Conservation (phyloP, 1,139 yeast genomes). For the Taphrina deformans region DNA sequence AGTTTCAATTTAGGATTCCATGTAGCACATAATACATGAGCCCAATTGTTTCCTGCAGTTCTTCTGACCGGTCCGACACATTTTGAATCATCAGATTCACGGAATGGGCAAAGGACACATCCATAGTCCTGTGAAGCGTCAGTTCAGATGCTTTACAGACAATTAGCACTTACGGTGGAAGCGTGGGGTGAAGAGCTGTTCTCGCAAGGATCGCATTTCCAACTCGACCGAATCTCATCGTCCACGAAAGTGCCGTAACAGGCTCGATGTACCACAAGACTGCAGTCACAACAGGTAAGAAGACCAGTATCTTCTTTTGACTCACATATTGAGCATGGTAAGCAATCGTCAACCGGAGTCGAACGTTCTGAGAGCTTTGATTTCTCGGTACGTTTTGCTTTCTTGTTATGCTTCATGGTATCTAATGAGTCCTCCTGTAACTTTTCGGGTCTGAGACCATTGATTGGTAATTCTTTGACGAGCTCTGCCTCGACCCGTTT, state of each 20-base stretch:
- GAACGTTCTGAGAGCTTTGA: constrained; percentile 57
- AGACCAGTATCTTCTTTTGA: constrained; percentile 44
- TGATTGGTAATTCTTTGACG: constrained; percentile 53
- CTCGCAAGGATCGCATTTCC: constrained; percentile 84
- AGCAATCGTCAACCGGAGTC: not conserved
- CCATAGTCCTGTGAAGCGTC: constrained; percentile 50
- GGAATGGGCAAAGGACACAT: constrained; percentile 66
- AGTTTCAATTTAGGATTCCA: constrained; percentile 52
- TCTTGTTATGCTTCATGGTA: not conserved
- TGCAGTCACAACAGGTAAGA: constrained; percentile 67
- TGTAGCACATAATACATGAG: constrained; percentile 73
- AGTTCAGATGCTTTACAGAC: no score
- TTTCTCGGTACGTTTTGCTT: constrained; percentile 43
- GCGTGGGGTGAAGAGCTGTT: constrained; percentile 65
- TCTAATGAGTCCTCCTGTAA: constrained; percentile 39
- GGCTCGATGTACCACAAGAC: constrained; percentile 64
- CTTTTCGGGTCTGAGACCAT: constrained; percentile 27
- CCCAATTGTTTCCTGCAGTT: constrained; percentile 73
- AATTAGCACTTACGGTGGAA: constrained; percentile 50
- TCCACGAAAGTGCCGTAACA: constrained; percentile 60
- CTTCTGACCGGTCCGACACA: constrained; percentile 70
- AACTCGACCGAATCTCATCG: constrained; percentile 45
- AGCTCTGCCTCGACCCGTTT: constrained; percentile 71
- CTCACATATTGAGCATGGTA: constrained; percentile 41
- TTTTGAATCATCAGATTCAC: constrained; percentile 41